Base-by-base conservation (phyloP, 176 grass and related monocot species). In the Musa acuminata region DNA sequence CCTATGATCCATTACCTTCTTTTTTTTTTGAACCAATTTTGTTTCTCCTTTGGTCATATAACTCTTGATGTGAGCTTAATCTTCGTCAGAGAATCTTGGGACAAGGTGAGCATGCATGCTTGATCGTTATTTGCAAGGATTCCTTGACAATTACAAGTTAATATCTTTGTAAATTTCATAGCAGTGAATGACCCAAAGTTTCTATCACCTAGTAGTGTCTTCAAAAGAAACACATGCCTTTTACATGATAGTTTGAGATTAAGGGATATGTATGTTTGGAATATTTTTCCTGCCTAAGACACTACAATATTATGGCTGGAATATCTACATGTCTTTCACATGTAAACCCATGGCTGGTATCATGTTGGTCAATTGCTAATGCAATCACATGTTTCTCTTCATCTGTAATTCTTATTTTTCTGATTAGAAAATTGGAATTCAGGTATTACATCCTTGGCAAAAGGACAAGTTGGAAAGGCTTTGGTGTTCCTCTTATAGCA, bases 401-500 rank as follows among this genome's bases (percentile, higher is more conserved):
- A 69, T 69, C 51, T 79, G 67, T 73, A 13, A 25, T 62, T 60
- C 19, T 70, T 65, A 13, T 29, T 2, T 22, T 71, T 55, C 72
- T 74, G 52, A 57, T 58, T 13, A 51, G 19, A 51, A 13, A 50
- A 60, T 72, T 84, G 27, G 71, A 75, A 26, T 78, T 78, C 73
- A 87, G 84, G 82, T 64, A 75, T 84, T 78, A 80, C 49, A 91
- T 84, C 59, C 87, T 94, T 80, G 84, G 88, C 49, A 82, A 84
- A 81, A 87, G 85, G 78, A 89, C 65, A 64, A 77, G 84, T 62
- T 87, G 82, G 95, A 84, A 76, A 80, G 73, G 65, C 81, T 94
- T 99, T 89, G 96, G 96, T 67, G 73, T 80, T 73, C 95, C 95
- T 83, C 82, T 94, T 71, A 67, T 91, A 59, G 73, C 86, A 84